phyloP scores from a whole-genome alignment of 2,329 filamentous ascomycete species.

The Alternaria conjuncta region DNA sequence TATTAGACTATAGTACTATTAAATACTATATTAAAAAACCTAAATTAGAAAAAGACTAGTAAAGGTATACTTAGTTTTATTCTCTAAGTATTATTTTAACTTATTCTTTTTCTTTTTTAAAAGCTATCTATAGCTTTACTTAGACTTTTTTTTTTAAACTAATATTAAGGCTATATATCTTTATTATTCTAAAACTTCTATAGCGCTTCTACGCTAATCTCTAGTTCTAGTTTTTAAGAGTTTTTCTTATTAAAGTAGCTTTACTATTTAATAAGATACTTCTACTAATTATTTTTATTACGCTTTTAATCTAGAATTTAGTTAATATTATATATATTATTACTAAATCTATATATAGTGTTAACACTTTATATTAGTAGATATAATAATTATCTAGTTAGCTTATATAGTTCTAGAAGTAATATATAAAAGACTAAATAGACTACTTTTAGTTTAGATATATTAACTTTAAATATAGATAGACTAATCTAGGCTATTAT shows the following conservation, averaged over 20 bases:
- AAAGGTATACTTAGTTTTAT: too few relatives aligned
- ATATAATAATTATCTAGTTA: neutral
- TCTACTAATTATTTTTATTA: neutral
- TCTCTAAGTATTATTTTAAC: neutral
- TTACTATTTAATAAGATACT: neutral
- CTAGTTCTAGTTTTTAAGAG: neutral
- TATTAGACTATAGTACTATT: neutral
- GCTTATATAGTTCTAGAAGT: neutral
- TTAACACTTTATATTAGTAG: neutral
- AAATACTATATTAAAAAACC: neutral
- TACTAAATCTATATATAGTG: neutral
- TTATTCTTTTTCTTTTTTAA: neutral
- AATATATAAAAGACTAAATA: neutral
- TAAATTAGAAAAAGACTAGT: too few relatives aligned
- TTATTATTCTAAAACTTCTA: neutral
- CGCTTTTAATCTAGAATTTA: neutral
- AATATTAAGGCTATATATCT: neutral
- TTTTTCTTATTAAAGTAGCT: neutral
- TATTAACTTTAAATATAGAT: neutral
- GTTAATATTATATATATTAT: neutral
- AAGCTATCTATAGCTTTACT: neutral
- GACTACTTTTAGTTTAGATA: neutral
- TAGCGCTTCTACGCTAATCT: neutral
- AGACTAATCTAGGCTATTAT: neutral
- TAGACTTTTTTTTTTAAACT: neutral